Base-by-base conservation (phyloP, 2,329 filamentous ascomycete species). In the Ceratocystis albifundus region DNA sequence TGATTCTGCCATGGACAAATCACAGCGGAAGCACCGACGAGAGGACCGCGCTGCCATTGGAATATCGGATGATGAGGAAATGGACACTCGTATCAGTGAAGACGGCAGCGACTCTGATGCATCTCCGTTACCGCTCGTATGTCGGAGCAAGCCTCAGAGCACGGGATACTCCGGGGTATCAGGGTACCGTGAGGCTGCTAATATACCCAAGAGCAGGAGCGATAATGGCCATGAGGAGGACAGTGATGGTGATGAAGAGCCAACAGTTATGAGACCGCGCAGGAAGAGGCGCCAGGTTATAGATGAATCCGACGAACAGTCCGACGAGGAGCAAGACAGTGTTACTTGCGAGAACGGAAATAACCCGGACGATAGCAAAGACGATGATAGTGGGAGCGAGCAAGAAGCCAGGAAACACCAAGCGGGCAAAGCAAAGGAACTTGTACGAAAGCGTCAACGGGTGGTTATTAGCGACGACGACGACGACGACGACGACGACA, bases 281-380 rank as follows among this genome's bases (percentile, higher is more conserved):
- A 48, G 36, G 22, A 64, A 64, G 15, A 64, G 62, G 22, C 62
- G 62, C 15, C 44, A 45, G 25, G 44, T 64, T 10, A 15, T 64
- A n/a, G 22, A 50, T 41, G 63, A 65, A 15, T 50, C 50, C 4
- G 48, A 57, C 22, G 48, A 65, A 32, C 15, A 64, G 36, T 4
- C 36, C 8, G 10, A 63, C 15, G 36, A 63, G 61, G 61, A 45
- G 20, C 44, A 64, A 45, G 36, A 8, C 32, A 4, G 62, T 45
- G 28, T 28, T 3, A 17, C 6, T n/a, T 8, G 28, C n/a, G 55
- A 4, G 28, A 17, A 7, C 10, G 12, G 25, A 15, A 59, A 30
- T 36, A 36, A 12, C 5, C 25, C 1, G 55, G 30, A 17, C n/a
- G 15, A 17, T n/a, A 30, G 25, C 12, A 57, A 22, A 17, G 28